Conservation (phyloP, 768 basidiomycete genomes). For the Termitomyces sp. region DNA sequence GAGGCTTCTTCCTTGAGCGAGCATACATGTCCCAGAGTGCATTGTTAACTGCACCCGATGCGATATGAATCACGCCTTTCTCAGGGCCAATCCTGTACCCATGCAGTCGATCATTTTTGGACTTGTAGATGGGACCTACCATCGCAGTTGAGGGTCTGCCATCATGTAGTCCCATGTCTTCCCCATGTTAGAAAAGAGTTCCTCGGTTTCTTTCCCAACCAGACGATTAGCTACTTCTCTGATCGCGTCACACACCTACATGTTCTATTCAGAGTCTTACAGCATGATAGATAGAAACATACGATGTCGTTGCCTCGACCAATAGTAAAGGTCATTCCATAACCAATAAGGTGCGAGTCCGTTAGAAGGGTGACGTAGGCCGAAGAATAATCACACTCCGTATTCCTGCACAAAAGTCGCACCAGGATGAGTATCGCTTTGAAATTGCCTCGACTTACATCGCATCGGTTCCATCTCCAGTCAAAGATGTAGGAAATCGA, state of each 20-base stretch:
- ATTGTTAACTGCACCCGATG: conserved; percentile 84
- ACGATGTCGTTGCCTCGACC: conserved; percentile 95
- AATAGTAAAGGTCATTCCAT: conserved; percentile 94
- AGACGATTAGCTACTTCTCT: conserved; percentile 75
- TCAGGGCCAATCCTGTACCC: conserved; percentile 79
- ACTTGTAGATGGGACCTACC: conserved; percentile 34
- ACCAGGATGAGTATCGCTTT: neutral
- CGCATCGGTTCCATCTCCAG: conserved; percentile 91
- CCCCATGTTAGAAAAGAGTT: conserved; percentile 87
- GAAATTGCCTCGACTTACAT: conserved; percentile 46
- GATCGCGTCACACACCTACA: conserved; percentile 77
- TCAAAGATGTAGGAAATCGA: conserved; percentile 86
- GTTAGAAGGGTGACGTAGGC: conserved; percentile 83
- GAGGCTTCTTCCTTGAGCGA: conserved; percentile 69
- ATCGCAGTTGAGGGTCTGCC: conserved; percentile 86
- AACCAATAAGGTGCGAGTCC: conserved; percentile 71
- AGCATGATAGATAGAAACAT: conserved; percentile 7
- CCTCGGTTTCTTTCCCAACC: conserved; percentile 74
- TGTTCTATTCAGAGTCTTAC: neutral
- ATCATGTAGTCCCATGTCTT: conserved; percentile 84
- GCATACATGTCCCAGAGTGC: conserved; percentile 95
- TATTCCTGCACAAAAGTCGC: conserved; percentile 56
- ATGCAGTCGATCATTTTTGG: neutral
- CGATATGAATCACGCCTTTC: conserved; percentile 92
- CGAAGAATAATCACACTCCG: conserved; percentile 93